Conservation (phyloP, 345 rosid species). For the Eucalyptus curtisii region DNA sequence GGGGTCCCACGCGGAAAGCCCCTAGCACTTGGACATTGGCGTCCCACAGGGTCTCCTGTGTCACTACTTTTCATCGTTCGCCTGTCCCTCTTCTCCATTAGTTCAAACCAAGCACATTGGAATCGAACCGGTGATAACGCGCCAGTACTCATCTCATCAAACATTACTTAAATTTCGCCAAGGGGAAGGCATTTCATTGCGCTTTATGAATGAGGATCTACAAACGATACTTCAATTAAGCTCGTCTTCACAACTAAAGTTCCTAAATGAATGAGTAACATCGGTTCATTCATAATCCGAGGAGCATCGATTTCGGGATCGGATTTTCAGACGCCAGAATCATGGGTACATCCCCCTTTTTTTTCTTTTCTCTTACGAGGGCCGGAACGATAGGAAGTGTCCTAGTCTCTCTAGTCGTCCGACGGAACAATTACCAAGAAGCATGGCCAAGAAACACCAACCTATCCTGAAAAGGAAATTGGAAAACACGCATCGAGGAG, state of each 20-base stretch:
- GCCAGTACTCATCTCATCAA: background rate
- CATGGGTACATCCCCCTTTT: background rate
- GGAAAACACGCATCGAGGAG: background rate
- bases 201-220: background rate
- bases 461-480: background rate
- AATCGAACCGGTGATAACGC: background rate
- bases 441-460: background rate
- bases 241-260: background rate
- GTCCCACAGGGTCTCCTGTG: background rate
- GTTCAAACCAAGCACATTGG: background rate
- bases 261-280: background rate
- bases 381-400: background rate
- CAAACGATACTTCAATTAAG: background rate
- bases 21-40: background rate
- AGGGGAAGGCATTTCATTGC: background rate
- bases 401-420: background rate
- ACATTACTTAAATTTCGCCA: background rate
- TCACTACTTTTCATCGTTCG: background rate
- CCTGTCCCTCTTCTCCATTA: background rate
- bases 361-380: background rate
- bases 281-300: background rate
- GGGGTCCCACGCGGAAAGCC: background rate
- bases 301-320: background rate
- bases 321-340: background rate
- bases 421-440: background rate